A percentile compares a stretch with the other conserved stretches of the same genome.
These are phyloP conservation scores for Paramarasmius palmivorus DNA, from an alignment of 1,284 basidiomycete genomes.

Conservation along the genomic window DNA sequence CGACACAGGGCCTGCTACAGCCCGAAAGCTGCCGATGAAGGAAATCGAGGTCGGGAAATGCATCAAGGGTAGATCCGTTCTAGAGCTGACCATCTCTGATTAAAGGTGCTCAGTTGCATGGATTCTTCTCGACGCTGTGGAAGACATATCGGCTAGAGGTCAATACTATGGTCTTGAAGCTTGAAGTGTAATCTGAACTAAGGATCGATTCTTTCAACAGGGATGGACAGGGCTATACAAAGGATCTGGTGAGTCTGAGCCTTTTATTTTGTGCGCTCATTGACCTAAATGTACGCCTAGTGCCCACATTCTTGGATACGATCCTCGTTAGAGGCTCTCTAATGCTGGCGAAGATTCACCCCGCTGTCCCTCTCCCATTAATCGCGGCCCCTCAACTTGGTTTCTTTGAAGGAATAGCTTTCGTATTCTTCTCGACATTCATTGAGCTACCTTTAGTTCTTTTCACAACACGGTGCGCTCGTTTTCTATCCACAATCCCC, in stretches of 20 bases:
- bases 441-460: conserved; percentile 2
- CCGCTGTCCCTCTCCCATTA: conserved; percentile 1
- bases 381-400: conserved; percentile 4
- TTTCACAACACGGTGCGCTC: conserved; percentile 2
- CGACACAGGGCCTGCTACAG: conserved; percentile 1
- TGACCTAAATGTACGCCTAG: neutral
- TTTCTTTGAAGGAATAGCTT: neutral
- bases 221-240: conserved; percentile 8
- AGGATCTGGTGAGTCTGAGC: neutral
- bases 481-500: neutral
- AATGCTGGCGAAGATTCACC: conserved; percentile 4
- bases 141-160: conserved; percentile 4
- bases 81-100: too few relatives aligned
- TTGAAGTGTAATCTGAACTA: neutral
- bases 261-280: neutral
- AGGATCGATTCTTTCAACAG: neutral
- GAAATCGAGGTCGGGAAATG: too few relatives aligned
- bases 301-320: neutral
- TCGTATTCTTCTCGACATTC: conserved; percentile 3
- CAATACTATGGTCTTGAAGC: neutral
- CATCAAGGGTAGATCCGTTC: too few relatives aligned
- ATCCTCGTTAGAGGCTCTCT: conserved; percentile 2
- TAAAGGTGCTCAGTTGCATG: neutral
- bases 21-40: neutral
- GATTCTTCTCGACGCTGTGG: neutral